Conservation (phyloP, 495 filamentous ascomycete genomes). For the Hypoxylon lenormandii region DNA sequence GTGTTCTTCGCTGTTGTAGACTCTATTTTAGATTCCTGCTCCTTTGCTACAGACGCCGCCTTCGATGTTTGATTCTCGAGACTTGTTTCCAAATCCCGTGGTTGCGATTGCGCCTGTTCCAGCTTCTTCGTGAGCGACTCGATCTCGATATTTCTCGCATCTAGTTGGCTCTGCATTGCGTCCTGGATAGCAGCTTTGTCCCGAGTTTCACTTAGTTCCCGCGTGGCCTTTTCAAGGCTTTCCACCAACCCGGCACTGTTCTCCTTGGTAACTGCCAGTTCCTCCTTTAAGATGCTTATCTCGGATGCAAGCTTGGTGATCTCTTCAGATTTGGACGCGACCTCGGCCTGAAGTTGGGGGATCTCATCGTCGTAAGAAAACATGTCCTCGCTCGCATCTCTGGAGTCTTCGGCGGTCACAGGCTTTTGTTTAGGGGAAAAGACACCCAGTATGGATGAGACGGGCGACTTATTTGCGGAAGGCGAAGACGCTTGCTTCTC, state of each 20-base stretch:
- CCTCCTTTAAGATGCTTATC: constrained; percentile 53
- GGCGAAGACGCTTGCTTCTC: constrained; percentile 31
- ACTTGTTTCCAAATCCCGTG: constrained; percentile 68
- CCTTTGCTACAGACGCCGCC: constrained; percentile 54
- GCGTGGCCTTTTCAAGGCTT: constrained; percentile 69
- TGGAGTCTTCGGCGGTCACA: constrained; percentile 52
- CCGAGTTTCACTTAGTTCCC: constrained; percentile 68
- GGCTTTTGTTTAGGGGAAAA: constrained; percentile 64
- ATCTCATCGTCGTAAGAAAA: constrained; percentile 86
- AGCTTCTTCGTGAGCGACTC: constrained; percentile 64
- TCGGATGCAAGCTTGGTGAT: constrained; percentile 55
- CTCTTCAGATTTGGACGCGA: constrained; percentile 63
- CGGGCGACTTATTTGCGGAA: constrained; percentile 55
- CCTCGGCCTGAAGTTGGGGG: constrained; percentile 70
- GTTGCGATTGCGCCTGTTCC: constrained; percentile 60
- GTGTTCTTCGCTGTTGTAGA: constrained; percentile 42
- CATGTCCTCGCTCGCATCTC: constrained; percentile 75
- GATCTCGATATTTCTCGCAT: constrained; percentile 62
- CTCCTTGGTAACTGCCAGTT: constrained; percentile 67
- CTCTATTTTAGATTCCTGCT: constrained; percentile 52
- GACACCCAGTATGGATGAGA: constrained; percentile 54
- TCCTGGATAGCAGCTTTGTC: constrained; percentile 69
- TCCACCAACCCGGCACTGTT: constrained; percentile 73
- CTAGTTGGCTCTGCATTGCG: constrained; percentile 60
- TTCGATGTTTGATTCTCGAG: constrained; percentile 62